phyloP scores from a whole-genome alignment of 2,329 filamentous ascomycete species.

The Monascus ruber region DNA sequence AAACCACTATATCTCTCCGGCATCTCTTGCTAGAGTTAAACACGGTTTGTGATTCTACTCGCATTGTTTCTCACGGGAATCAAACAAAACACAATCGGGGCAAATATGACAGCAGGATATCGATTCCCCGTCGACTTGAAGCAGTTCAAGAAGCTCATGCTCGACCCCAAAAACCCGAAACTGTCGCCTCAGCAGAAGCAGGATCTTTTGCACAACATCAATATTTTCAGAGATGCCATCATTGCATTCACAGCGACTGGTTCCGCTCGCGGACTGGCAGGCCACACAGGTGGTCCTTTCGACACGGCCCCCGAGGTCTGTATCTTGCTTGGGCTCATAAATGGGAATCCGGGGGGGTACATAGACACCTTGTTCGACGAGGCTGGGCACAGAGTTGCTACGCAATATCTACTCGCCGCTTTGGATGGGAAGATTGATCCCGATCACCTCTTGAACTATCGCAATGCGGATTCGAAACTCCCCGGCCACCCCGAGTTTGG shows the following conservation, averaged over 20 bases:
- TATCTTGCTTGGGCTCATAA: conserved; percentile 26
- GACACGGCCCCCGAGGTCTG: conserved; percentile 31
- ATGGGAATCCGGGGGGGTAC: conserved; percentile 20
- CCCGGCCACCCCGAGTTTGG: conserved; percentile 31
- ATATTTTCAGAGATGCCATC: conserved; percentile 28
- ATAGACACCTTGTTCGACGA: conserved; percentile 28
- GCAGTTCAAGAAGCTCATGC: conserved; percentile 25
- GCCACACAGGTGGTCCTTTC: conserved; percentile 30
- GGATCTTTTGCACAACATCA: conserved; percentile 28
- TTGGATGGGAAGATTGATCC: conserved; percentile 25
- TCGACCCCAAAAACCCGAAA: conserved; percentile 22
- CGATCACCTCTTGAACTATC: conserved; percentile 31
- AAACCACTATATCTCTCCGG: too few species aligned
- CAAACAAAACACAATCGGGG: too few species aligned
- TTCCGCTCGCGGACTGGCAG: conserved; percentile 25
- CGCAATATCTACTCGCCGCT: conserved; percentile 28
- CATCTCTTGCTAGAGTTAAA: too few species aligned
- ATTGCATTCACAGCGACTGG: conserved; percentile 30
- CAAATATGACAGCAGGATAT: neutral
- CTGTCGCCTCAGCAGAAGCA: conserved; percentile 25
- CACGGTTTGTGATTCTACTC: too few species aligned
- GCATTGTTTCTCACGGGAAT: too few species aligned
- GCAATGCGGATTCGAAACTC: conserved; percentile 29
- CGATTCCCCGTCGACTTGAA: conserved; percentile 20
- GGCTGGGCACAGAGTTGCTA: conserved; percentile 30